These are phyloP conservation scores for Pleomassaria siparia DNA, from an alignment of 2,329 filamentous ascomycete genomes.

Conservation along the genomic window DNA sequence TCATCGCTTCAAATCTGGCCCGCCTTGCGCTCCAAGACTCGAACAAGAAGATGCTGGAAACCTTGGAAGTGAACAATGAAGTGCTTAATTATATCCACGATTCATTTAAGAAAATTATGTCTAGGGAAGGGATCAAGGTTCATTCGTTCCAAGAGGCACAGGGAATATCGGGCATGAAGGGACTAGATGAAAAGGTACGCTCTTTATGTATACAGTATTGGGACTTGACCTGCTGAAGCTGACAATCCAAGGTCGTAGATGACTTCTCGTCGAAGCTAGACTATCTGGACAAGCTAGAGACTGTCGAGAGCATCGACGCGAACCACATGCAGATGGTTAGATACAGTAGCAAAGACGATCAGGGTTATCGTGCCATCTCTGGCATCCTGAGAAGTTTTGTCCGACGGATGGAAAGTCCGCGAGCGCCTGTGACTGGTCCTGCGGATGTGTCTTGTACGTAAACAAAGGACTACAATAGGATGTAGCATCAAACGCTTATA, in stretches of 20 bases:
- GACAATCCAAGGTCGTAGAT: constrained; percentile 37
- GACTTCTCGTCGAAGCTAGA: constrained; percentile 47
- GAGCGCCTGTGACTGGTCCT: constrained; percentile 1
- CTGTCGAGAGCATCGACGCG: constrained; percentile 44
- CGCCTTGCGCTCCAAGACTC: constrained; percentile 37
- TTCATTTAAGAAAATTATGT: constrained; percentile 34
- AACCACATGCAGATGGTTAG: constrained; percentile 46
- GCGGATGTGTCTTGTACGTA: constrained; percentile 10
- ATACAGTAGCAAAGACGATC: constrained; percentile 30
- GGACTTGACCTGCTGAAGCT: no score
- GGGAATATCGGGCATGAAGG: constrained; percentile 34
- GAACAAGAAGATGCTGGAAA: constrained; percentile 36
- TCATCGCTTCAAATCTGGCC: constrained; percentile 37
- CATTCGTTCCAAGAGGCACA: constrained; percentile 43
- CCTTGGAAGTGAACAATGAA: constrained; percentile 39
- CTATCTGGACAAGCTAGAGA: constrained; percentile 36
- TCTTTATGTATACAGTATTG: no score
- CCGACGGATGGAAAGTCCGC: constrained; percentile 6
- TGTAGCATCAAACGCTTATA: constrained; percentile 8
- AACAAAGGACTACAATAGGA: constrained; percentile 7
- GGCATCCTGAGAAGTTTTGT: constrained; percentile 31
- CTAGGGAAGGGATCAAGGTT: constrained; percentile 31
- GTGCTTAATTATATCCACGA: constrained; percentile 44
- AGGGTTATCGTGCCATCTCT: constrained; percentile 32
- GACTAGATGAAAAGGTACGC: constrained; percentile 37